Percentiles rank a stretch among this genome's conserved stretches.
Conservation (phyloP, 306 rosid species). For the Notholithocarpus densiflorus region DNA sequence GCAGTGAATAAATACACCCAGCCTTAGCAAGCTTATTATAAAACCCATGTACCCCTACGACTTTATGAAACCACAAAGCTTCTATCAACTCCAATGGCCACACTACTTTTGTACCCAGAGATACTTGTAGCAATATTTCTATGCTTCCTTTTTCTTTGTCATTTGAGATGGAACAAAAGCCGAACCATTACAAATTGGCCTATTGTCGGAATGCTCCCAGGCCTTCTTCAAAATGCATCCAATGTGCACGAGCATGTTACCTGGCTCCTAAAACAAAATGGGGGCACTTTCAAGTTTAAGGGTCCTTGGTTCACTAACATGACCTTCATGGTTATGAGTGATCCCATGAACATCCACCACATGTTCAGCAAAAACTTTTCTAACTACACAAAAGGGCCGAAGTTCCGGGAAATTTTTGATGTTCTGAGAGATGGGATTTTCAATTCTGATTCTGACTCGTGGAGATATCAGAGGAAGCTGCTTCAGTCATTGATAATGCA, state of each 20-base stretch:
- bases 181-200: slow-evolving; percentile 27
- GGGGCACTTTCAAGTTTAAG: slow-evolving; percentile 16
- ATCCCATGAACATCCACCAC: slow-evolving; percentile 36
- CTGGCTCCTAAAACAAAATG: background rate
- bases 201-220: slow-evolving; percentile 41
- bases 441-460: slow-evolving; percentile 17
- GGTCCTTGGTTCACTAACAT: slow-evolving; percentile 38
- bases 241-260: slow-evolving; percentile 12
- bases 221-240: background rate
- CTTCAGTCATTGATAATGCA: background rate
- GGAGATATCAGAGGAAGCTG: slow-evolving; percentile 27
- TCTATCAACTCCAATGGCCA: background rate
- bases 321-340: slow-evolving; percentile 15
- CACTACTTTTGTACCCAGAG: background rate
- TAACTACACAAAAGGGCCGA: slow-evolving; percentile 16
- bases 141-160: background rate
- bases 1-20: no score
- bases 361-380: background rate
- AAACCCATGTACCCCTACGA: no score
- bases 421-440: slow-evolving; percentile 32
- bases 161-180: background rate
- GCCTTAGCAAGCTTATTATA: no score
- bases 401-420: slow-evolving; percentile 17
- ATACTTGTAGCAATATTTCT: background rate
- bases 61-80: no score